Evolutionary conservation across 257 asterid species (phyloP), one percentile per base, ranked within the genome.

Genomic region (Solanum bulbocastanum): DNA sequence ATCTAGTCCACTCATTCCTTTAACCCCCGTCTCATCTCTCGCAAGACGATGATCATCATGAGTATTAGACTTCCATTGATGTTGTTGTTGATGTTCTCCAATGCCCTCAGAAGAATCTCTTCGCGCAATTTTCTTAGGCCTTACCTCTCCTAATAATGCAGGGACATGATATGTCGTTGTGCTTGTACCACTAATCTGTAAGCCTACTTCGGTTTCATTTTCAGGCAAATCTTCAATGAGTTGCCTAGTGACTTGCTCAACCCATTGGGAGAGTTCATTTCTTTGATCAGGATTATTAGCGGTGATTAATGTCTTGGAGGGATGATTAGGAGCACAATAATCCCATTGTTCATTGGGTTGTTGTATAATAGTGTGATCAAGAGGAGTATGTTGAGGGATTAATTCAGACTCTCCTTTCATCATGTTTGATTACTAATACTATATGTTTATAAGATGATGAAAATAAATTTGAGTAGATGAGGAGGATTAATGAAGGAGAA

Each of bases 261-360:
- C 96, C 98, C 98, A 96, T 20, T 90, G 94, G 23, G 98, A 94
- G 13, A 93, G 92, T 85, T 96, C 94, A n/a, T 44, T 88, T 46
- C 86, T 89, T 39, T 52, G n/a, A 52, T 92, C 91, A 20, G 71
- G n/a, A 83, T 82, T 88, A 75, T 46, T 83, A 8, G 10, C 56
- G 3, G 40, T 23, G 60, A 56, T 37, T 40, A 52, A 18, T 52
- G 83, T 86, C 52, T 85, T 87, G 20, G 89, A 44, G 87, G 85
- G 39, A 16, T 8, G 32, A 32, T 14, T 32, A 74, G 85, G 76
- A 5, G 37, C n/a, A 40, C 66, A 81, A 65, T 32, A 81, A 58
- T 88, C 85, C 91, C 85, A 89, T 81, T 75, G 91, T 40, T 92
- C 94, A 27, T 92, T 91, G 65, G 93, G 87, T 76, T 92, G 90